Evolutionary conservation across 495 filamentous ascomycete species (phyloP).

Genomic region (Talaromyces liani): DNA sequence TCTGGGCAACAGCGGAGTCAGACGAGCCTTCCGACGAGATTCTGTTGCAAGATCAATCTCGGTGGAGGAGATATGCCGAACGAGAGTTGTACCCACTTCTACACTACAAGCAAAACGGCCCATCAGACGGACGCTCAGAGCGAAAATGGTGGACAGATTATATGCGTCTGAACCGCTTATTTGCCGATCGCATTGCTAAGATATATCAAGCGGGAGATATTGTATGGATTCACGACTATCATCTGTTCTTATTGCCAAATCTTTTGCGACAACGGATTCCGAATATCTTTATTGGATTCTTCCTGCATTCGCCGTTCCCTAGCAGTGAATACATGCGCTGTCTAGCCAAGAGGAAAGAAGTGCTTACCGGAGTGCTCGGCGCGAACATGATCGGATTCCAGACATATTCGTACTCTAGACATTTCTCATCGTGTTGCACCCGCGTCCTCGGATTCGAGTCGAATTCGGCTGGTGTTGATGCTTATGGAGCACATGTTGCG

Average conservation of each 20-base stretch:
- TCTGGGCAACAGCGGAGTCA: slow-evolving; percentile 72
- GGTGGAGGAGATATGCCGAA: slow-evolving; percentile 86
- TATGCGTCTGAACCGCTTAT: slow-evolving; percentile 75
- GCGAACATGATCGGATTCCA: slow-evolving; percentile 91
- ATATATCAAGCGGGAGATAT: slow-evolving; percentile 86
- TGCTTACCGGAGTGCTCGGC: slow-evolving; percentile 79
- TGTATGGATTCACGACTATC: slow-evolving; percentile 86
- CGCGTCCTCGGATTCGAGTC: slow-evolving; percentile 81
- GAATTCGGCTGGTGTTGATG: slow-evolving; percentile 70
- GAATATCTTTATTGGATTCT: slow-evolving; percentile 85
- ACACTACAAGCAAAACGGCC: slow-evolving; percentile 89
- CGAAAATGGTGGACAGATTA: slow-evolving; percentile 86
- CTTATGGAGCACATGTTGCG: slow-evolving; percentile 78
- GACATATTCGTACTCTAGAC: slow-evolving; percentile 83
- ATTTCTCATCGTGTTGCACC: slow-evolving; percentile 88
- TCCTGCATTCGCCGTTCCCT: slow-evolving; percentile 85
- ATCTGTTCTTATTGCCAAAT: slow-evolving; percentile 77
- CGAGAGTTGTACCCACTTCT: slow-evolving; percentile 82
- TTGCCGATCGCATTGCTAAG: slow-evolving; percentile 77
- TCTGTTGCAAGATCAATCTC: slow-evolving; percentile 63
- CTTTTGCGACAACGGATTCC: slow-evolving; percentile 75
- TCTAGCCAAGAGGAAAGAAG: slow-evolving; percentile 74
- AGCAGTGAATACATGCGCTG: slow-evolving; percentile 90
- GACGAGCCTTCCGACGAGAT: slow-evolving; percentile 57
- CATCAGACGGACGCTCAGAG: slow-evolving; percentile 72